These are phyloP conservation scores for Acidiella bohemica DNA, from an alignment of 495 filamentous ascomycete genomes.

Conservation along the genomic window DNA sequence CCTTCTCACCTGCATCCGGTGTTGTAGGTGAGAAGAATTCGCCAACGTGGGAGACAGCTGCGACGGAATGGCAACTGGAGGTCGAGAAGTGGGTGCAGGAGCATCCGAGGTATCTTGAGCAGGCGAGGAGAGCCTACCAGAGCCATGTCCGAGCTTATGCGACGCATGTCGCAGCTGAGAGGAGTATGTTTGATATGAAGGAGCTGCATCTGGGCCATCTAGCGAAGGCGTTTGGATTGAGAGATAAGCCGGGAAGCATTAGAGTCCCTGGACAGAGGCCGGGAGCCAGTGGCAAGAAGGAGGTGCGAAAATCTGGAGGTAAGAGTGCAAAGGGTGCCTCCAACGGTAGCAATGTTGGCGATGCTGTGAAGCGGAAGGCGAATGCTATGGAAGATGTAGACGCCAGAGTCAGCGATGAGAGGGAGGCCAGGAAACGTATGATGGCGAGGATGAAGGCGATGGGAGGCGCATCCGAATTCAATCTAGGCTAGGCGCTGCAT, in stretches of 20 bases:
- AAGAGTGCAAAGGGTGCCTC: conserved; percentile 25
- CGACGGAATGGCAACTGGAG: conserved; percentile 65
- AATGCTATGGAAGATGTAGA: conserved; percentile 30
- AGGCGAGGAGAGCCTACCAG: conserved; percentile 70
- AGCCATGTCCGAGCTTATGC: conserved; percentile 90
- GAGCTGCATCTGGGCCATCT: conserved; percentile 81
- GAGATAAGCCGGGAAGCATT: conserved; percentile 79
- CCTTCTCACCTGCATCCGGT: conserved; percentile 34
- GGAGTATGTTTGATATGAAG: conserved; percentile 75
- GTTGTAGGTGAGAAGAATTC: conserved; percentile 19
- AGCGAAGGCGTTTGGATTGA: conserved; percentile 80
- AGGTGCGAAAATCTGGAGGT: conserved; percentile 23
- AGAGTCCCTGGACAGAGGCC: conserved; percentile 48
- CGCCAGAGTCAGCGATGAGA: conserved; percentile 32
- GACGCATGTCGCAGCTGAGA: conserved; percentile 75
- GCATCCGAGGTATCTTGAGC: conserved; percentile 47
- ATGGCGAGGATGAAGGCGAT: conserved; percentile 75
- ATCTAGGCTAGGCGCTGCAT: conserved; percentile 62
- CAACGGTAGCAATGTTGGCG: too few relatives aligned
- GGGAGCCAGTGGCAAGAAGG: conserved; percentile 30
- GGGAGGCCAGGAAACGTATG: conserved; percentile 62
- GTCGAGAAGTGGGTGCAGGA: conserved; percentile 58
- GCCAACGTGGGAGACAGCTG: conserved; percentile 59
- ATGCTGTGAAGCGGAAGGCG: conserved; percentile 17
- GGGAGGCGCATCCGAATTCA: conserved; percentile 70